A percentile compares a stretch with the other conserved stretches of the same genome.
phyloP scores from a whole-genome alignment of 805 yeast species.

The Zygoascus biomembranicola region DNA sequence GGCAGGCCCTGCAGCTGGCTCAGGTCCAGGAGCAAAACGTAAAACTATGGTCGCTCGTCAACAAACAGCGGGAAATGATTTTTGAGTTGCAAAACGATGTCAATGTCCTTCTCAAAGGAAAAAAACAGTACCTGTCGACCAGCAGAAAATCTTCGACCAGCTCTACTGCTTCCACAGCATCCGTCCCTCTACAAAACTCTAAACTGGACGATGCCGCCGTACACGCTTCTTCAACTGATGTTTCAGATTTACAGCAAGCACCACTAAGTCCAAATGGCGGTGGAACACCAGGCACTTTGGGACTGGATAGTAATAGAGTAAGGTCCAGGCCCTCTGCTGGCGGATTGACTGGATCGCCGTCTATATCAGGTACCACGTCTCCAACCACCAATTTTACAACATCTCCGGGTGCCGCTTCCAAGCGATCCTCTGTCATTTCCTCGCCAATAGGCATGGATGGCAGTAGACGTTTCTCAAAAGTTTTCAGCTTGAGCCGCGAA shows the following conservation, averaged over 20 bases:
- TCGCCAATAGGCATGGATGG: background rate
- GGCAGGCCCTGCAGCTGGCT: background rate
- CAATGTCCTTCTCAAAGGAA: constrained; percentile 11
- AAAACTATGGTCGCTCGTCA: constrained; percentile 20
- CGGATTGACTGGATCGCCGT: background rate
- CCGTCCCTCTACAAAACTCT: background rate
- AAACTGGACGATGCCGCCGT: background rate
- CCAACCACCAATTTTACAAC: background rate
- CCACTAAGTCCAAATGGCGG: background rate
- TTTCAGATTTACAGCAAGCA: background rate
- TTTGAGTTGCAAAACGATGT: constrained; percentile 18
- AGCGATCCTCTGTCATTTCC: background rate
- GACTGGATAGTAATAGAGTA: background rate
- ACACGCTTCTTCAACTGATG: background rate
- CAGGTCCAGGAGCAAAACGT: constrained; percentile 10
- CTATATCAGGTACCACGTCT: background rate
- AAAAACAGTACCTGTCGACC: constrained; percentile 1
- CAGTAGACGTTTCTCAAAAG: background rate
- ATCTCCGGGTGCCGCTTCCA: background rate
- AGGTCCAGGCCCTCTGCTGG: background rate
- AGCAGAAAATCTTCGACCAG: background rate
- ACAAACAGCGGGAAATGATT: constrained; percentile 18
- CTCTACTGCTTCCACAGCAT: background rate
- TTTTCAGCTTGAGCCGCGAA: background rate
- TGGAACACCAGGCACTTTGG: background rate